phyloP scores from a whole-genome alignment of 805 yeast genomes.

The Yarrowia divulgata region DNA sequence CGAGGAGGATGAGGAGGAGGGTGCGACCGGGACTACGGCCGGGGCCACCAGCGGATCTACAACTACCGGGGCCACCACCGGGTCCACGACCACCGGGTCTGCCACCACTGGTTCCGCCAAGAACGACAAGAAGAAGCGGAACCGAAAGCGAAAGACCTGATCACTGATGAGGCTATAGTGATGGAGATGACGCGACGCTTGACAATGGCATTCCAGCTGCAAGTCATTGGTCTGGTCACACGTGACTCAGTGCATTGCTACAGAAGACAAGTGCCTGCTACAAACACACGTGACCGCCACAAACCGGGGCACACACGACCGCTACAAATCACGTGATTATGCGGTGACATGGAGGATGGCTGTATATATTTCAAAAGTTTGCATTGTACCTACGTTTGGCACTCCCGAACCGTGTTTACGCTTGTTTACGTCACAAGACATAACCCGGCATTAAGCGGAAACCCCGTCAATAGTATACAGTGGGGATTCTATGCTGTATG shows the following conservation, averaged over 20 bases:
- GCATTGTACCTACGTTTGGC: conserved; percentile 7
- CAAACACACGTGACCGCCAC: too few species aligned
- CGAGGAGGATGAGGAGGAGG: conserved; percentile 18
- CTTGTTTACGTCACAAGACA: conserved; percentile 1
- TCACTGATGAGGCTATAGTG: neutral
- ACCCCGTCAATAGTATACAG: neutral
- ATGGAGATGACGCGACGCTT: neutral
- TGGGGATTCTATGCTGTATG: neutral
- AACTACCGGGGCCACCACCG: neutral
- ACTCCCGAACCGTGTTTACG: neutral
- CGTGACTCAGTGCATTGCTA: neutral
- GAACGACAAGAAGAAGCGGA: conserved; percentile 22
- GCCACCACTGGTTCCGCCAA: neutral
- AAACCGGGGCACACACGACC: too few species aligned
- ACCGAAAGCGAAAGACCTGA: conserved; percentile 18
- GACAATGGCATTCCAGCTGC: too few species aligned
- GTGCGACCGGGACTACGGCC: neutral
- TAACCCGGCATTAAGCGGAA: neutral
- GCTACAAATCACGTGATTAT: too few species aligned
- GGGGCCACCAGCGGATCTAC: neutral
- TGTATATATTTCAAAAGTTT: conserved; percentile 24
- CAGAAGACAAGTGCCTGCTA: too few species aligned
- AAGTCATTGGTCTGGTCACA: too few species aligned
- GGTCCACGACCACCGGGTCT: neutral
- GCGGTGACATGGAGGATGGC: neutral